Conservation (phyloP, 768 basidiomycete genomes). For the Hydnomerulius pinastri region DNA sequence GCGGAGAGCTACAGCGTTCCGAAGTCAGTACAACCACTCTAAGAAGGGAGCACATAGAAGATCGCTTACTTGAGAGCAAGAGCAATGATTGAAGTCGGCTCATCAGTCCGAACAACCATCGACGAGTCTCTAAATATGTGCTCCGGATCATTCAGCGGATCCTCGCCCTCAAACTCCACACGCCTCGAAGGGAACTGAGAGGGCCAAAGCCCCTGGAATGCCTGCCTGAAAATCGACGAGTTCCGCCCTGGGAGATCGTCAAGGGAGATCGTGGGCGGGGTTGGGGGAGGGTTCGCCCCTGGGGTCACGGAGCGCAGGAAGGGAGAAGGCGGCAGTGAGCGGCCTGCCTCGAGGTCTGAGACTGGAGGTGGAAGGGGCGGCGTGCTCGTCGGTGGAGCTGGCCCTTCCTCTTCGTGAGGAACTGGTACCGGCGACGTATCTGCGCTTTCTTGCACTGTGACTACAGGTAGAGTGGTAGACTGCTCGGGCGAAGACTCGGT, state of each 20-base stretch:
- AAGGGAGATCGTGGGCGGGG: conserved; percentile 52
- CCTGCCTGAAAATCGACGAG: conserved; percentile 80
- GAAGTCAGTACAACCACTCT: conserved; percentile 7
- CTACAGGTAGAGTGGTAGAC: conserved; percentile 28
- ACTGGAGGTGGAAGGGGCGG: conserved; percentile 29
- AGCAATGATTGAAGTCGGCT: conserved; percentile 97
- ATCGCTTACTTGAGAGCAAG: conserved; percentile 83
- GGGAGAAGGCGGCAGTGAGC: conserved; percentile 57
- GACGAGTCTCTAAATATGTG: conserved; percentile 94
- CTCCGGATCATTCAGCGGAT: conserved; percentile 77
- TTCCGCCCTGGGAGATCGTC: conserved; percentile 54
- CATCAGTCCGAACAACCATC: conserved; percentile 94
- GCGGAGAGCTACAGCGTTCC: conserved; percentile 58
- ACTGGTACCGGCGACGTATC: conserved; percentile 1
- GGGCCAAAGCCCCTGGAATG: conserved; percentile 67
- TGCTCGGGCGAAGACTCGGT: conserved; percentile 35
- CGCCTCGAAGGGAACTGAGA: conserved; percentile 54
- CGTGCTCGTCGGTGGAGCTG: conserved; percentile 18
- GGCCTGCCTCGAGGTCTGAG: conserved; percentile 7
- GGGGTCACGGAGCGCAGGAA: conserved; percentile 41
- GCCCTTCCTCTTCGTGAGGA: conserved; percentile 29
- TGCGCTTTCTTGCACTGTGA: conserved; percentile 11
- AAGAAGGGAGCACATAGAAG: not conserved
- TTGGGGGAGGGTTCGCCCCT: conserved; percentile 40
- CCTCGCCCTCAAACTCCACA: conserved; percentile 60